A percentile compares a stretch with the other conserved stretches of the same genome.
Conservation (phyloP, 225 moss, liverwort and hornwort species). For the Physcomitrellopsis africana region DNA sequence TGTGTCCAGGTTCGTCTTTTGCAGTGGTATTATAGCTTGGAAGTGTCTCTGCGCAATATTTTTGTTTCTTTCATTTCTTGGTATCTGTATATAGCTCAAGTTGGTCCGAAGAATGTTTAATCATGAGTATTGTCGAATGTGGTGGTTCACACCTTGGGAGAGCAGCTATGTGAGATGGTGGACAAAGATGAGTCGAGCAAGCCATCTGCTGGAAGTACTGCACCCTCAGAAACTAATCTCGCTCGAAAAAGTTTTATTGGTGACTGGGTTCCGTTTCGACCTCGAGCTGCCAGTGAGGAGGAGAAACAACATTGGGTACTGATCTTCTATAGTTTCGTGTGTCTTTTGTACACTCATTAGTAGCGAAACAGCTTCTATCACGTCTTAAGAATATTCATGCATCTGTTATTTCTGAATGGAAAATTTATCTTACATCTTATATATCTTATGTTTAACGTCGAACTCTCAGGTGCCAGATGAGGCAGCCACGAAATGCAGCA, state of each 20-base stretch:
- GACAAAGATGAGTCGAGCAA: constrained; percentile 74
- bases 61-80: background rate
- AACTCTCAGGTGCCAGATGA: constrained; percentile 85
- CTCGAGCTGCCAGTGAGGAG: constrained; percentile 64
- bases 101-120: background rate
- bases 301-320: constrained; percentile 98
- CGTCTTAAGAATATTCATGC: background rate
- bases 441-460: background rate
- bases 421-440: background rate
- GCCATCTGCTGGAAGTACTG: constrained; percentile 35
- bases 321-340: background rate
- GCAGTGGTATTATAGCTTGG: background rate
- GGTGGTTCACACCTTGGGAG: constrained; percentile 19
- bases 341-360: background rate
- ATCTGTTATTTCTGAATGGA: background rate
- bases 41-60: background rate
- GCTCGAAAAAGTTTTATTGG: constrained; percentile 72
- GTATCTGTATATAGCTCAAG: background rate
- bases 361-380: background rate
- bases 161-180: constrained; percentile 92
- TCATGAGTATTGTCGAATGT: constrained; percentile 2
- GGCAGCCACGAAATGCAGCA: constrained; percentile 85
- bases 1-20: constrained; percentile 81
- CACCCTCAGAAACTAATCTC: constrained; percentile 37
- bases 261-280: constrained; percentile 88